Evolutionary conservation across 2,329 filamentous ascomycete species (phyloP).

Genomic region (Colletotrichum echinochloae): DNA sequence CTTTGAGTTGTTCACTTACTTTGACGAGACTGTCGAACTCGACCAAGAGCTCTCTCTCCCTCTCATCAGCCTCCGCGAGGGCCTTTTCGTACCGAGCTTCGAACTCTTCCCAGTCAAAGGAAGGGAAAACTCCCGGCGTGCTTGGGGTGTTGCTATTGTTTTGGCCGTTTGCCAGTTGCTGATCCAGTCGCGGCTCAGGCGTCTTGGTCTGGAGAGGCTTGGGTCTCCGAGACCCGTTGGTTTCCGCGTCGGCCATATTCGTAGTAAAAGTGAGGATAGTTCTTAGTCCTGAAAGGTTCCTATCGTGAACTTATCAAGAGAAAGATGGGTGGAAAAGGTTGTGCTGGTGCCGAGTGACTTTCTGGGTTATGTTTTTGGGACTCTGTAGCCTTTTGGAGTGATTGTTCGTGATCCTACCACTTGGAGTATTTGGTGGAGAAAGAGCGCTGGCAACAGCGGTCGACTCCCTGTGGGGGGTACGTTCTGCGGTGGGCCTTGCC

Average conservation of each 20-base stretch:
- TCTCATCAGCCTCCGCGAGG: conserved; percentile 70
- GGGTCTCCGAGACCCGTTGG: conserved; percentile 16
- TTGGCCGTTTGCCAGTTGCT: conserved; percentile 48
- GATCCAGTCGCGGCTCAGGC: conserved; percentile 53
- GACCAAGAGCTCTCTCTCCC: conserved; percentile 74
- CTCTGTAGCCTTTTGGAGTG: neutral
- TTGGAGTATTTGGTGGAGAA: neutral
- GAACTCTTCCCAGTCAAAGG: conserved; percentile 84
- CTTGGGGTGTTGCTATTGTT: conserved; percentile 54
- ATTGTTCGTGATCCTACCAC: neutral
- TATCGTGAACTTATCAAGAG: neutral
- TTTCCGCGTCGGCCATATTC: conserved; percentile 25
- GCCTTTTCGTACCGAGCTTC: conserved; percentile 75
- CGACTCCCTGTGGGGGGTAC: neutral
- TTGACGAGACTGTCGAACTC: conserved; percentile 77
- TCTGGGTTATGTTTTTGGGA: neutral
- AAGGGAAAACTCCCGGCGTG: conserved; percentile 64
- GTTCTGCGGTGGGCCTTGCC: neutral
- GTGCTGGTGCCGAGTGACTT: neutral
- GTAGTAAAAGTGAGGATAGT: neutral
- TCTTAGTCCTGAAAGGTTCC: no score
- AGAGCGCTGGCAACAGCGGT: neutral
- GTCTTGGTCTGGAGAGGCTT: conserved; percentile 47
- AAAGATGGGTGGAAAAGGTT: neutral
- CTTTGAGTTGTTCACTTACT: conserved; percentile 52